Base-by-base conservation (phyloP, 2,329 filamentous ascomycete species). In the Plenodomus tracheiphilus region DNA sequence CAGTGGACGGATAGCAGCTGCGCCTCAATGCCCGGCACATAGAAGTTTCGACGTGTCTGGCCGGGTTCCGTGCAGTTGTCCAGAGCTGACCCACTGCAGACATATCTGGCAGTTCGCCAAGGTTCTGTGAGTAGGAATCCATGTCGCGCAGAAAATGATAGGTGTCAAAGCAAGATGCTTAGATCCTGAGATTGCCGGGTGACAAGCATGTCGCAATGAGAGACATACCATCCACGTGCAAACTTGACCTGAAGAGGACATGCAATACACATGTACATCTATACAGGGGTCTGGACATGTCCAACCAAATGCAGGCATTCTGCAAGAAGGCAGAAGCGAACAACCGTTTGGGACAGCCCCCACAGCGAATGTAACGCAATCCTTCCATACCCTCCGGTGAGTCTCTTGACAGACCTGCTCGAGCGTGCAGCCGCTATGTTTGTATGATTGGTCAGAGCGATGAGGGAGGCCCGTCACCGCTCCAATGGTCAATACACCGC, bases 311-410 rank as follows among this genome's bases (percentile, higher is more conserved):
- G 47, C 53, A 58, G 54, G 44, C 43, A 41, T 47, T 49, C 34
- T 52, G 48, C 48, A 51, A 46, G 32, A 40, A 57, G 52, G 52
- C 51, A 54, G 46, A 49, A 56, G 61, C 45, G 45, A 51, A 45
- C 47, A 55, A 25, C 56, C 56, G 52, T 49, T 51, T 61, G 52
- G 51, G 42, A 34, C 38, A 39, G 42, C 43, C 38, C 40, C 53
- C 44, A 51, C 42, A 43, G 38, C 37, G 44, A 22, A 42, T 52
- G 65, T 69, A 43, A 57, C 61, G 66, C 64, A 61, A 39, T 51
- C 48, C 22, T 34, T 39, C 49, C 52, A 48, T 54, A 47, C 40
- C 51, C 40, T 64, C 62, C 65, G 65, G 62, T 64, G 56, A 64
- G 54, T 50, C 43, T 50, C 38, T 53, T 56, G 49, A 46, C 44